Evolutionary conservation across 371 early-diverging fungal genomes (phyloP).

Genomic region (Saksenaea vasiformis): DNA sequence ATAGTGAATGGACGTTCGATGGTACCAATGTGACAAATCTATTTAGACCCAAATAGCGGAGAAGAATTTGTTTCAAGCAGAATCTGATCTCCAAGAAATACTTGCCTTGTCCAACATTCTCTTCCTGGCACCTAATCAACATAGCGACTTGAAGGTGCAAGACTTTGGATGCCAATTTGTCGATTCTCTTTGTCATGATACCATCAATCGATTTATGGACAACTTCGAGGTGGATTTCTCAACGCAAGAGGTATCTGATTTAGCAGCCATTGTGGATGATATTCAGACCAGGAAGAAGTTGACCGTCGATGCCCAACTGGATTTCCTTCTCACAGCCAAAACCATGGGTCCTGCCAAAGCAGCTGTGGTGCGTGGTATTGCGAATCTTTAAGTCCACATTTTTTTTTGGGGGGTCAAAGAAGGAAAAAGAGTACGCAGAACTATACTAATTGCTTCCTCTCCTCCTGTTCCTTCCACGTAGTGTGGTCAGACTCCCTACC

Average conservation of each 20-base stretch:
- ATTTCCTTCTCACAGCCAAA: conserved; percentile 7
- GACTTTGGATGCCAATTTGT: conserved; percentile 7
- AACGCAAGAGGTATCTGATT: conserved; percentile 8
- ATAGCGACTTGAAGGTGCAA: conserved; percentile 8
- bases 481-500: conserved; percentile 11
- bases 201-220: conserved; percentile 9
- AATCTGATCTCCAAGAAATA: conserved; percentile 9
- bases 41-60: conserved; percentile 8
- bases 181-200: conserved; percentile 10
- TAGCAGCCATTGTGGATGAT: conserved; percentile 7
- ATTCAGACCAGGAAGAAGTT: conserved; percentile 3
- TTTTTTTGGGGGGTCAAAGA: not conserved
- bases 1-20: conserved; percentile 4
- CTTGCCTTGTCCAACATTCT: conserved; percentile 6
- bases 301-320: conserved; percentile 9
- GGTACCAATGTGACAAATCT: conserved; percentile 8
- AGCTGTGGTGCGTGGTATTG: conserved; percentile 14
- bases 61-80: conserved; percentile 9
- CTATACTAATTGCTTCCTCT: not conserved
- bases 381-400: conserved; percentile 8
- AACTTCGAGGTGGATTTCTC: conserved; percentile 8
- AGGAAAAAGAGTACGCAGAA: conserved; percentile 8
- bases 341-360: conserved; percentile 10
- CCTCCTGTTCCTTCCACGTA: conserved; percentile 7
- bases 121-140: conserved; percentile 11